Base-by-base conservation (phyloP, 2,329 filamentous ascomycete genomes). In the Cercospora citrullina region DNA sequence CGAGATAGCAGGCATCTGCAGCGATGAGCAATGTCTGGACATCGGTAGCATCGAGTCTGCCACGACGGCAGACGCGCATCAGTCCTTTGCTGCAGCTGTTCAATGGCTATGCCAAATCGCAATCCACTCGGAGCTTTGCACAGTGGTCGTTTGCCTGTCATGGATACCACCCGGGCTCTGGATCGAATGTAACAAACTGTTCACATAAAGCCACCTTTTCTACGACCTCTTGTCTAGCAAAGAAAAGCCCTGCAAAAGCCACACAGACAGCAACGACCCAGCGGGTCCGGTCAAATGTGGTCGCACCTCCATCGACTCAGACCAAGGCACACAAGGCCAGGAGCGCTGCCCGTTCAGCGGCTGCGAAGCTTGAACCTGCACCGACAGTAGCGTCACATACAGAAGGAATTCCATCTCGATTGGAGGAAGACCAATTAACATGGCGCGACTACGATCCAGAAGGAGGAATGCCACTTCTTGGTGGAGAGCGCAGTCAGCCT, bases 381-480 rank as follows among this genome's bases (percentile, higher is more conserved):
- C 73, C 64, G 9, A 74, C 73, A 0, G 68, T 71, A 26, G 75
- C 71, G 23, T 68, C 74, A 10, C 71, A 77, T 66, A 75, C 73
- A 12, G 76, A 77, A 70, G 74, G 75, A 23, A 7, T 72, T 3
- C 28, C 64, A 6, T 51, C 60, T 5, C 60, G 62, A 14, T 16
- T 18, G 23, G 71, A 69, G 31, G 64, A 59, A 14, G 69, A 69
- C 21, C 60, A 51, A 36, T 65, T 77, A 39, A 77, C 78, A 75
- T 79, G 78, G 78, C 75, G 77, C 53, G 77, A 79, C 71, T 80
- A 79, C 68, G 77, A 78, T 60, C 76, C 77, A 16, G 74, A 72
- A 48, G 77, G 76, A 6, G 78, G 78, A 23, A 77, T 80, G 72
- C 78, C 78, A 21, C 64, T 79, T 16, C 74, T 74, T 2, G 64